A percentile compares a stretch with the other conserved stretches of the same genome.
Conservation (phyloP, 2,329 filamentous ascomycete species). For the Pleomassaria siparia region DNA sequence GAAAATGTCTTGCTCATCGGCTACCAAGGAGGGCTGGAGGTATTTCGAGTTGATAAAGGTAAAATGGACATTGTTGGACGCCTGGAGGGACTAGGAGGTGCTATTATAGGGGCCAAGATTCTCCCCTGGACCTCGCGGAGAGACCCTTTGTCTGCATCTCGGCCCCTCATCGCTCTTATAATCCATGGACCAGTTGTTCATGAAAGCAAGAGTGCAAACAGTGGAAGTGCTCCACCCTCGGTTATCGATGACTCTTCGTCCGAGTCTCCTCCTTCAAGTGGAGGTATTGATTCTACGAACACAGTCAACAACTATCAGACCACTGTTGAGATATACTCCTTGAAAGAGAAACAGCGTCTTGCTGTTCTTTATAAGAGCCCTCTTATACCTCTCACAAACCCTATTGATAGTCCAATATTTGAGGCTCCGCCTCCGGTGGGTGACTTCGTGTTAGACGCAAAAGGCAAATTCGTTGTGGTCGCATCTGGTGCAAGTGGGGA, state of each 20-base stretch:
- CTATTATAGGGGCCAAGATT: slow-evolving; percentile 80
- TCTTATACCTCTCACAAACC: slow-evolving; percentile 59
- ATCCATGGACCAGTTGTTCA: slow-evolving; percentile 74
- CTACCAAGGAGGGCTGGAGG: slow-evolving; percentile 76
- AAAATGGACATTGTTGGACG: slow-evolving; percentile 70
- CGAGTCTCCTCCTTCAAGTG: slow-evolving; percentile 36
- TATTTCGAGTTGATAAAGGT: slow-evolving; percentile 72
- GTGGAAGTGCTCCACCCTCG: slow-evolving; percentile 39
- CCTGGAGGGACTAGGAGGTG: slow-evolving; percentile 75
- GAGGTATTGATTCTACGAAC: slow-evolving; percentile 25
- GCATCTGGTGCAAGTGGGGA: slow-evolving; percentile 84
- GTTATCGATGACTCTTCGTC: slow-evolving; percentile 40
- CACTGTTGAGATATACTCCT: slow-evolving; percentile 83
- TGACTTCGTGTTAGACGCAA: slow-evolving; percentile 72
- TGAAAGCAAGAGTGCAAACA: slow-evolving; percentile 40
- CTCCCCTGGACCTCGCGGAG: slow-evolving; percentile 66
- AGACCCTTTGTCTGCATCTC: slow-evolving; percentile 56
- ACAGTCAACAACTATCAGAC: slow-evolving; percentile 73
- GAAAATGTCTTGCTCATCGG: slow-evolving; percentile 75
- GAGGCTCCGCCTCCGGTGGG: slow-evolving; percentile 70
- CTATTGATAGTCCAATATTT: slow-evolving; percentile 63
- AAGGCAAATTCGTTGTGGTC: slow-evolving; percentile 70
- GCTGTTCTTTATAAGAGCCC: slow-evolving; percentile 73
- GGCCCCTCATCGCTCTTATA: slow-evolving; percentile 77
- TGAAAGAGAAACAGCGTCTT: slow-evolving; percentile 72